Evolutionary conservation across 2,329 filamentous ascomycete species (phyloP).

Genomic region (Penicillium sp.): DNA sequence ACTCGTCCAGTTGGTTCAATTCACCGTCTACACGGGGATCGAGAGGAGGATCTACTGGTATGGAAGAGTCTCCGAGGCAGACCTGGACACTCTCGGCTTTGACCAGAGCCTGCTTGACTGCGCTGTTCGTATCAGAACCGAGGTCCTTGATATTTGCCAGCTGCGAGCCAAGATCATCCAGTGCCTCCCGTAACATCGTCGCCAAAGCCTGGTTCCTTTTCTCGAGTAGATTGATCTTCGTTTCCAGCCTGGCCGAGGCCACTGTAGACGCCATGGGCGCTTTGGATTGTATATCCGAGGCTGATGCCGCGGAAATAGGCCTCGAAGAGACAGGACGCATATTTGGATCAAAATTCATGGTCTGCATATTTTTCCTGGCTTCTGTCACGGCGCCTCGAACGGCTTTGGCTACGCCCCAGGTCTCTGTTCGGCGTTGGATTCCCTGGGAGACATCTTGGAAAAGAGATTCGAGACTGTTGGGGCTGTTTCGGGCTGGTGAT

Average conservation of each 20-base stretch:
- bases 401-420: conserved; percentile 43
- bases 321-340: conserved; percentile 17
- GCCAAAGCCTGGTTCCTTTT: conserved; percentile 37
- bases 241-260: conserved; percentile 23
- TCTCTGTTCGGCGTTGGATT: conserved; percentile 41
- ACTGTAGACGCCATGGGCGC: conserved; percentile 6
- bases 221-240: conserved; percentile 30
- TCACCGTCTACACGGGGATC: conserved; percentile 5
- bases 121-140: conserved; percentile 22
- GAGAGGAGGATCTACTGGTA: conserved; percentile 19
- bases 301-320: neutral
- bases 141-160: conserved; percentile 23
- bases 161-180: conserved; percentile 35
- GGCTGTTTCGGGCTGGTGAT: conserved; percentile 33
- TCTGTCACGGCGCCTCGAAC: conserved; percentile 42
- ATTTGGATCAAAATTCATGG: conserved; percentile 34
- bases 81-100: conserved; percentile 38
- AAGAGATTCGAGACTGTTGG: conserved; percentile 38
- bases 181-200: conserved; percentile 33
- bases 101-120: conserved; percentile 32
- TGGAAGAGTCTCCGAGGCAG: conserved; percentile 35
- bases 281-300: conserved; percentile 1
- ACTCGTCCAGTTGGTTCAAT: neutral
- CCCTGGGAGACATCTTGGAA: conserved; percentile 44
- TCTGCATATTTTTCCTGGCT: conserved; percentile 41